phyloP scores from a whole-genome alignment of 148 eudicot species.

The Diospyros kaki region DNA sequence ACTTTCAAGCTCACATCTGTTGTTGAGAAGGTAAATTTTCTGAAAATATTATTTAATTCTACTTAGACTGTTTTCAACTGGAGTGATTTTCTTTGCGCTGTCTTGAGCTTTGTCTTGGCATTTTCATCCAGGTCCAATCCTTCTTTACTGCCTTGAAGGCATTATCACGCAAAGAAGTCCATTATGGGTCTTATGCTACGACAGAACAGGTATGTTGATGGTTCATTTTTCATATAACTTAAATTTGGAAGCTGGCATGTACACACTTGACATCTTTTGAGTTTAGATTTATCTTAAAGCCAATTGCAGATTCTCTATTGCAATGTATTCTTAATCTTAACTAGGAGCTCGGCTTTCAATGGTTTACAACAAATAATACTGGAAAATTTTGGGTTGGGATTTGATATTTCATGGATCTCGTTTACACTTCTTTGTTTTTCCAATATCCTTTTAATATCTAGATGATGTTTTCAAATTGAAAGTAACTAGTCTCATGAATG shows the following conservation, averaged over 20 bases:
- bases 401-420: not conserved
- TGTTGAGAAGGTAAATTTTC: constrained; percentile 69
- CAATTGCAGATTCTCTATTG: not conserved
- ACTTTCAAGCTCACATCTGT: constrained; percentile 93
- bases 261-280: constrained; percentile 6
- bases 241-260: not conserved
- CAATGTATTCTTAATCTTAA: not conserved
- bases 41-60: not conserved
- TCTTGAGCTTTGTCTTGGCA: constrained; percentile 8
- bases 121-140: constrained; percentile 25
- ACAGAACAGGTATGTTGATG: constrained; percentile 48
- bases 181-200: constrained; percentile 36
- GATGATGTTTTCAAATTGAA: not conserved
- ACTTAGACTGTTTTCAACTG: not conserved
- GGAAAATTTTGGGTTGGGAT: not conserved
- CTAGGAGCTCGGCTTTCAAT: not conserved
- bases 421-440: not conserved
- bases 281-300: not conserved
- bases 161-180: constrained; percentile 30
- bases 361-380: not conserved
- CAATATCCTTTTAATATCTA: not conserved
- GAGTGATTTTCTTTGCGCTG: not conserved
- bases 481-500: not conserved
- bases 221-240: not conserved
- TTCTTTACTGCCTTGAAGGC: constrained; percentile 36